Evolutionary conservation across 2,329 filamentous ascomycete genomes (phyloP), one percentile per base, ranked within the genome.

Genomic region (Massarina eburnea): DNA sequence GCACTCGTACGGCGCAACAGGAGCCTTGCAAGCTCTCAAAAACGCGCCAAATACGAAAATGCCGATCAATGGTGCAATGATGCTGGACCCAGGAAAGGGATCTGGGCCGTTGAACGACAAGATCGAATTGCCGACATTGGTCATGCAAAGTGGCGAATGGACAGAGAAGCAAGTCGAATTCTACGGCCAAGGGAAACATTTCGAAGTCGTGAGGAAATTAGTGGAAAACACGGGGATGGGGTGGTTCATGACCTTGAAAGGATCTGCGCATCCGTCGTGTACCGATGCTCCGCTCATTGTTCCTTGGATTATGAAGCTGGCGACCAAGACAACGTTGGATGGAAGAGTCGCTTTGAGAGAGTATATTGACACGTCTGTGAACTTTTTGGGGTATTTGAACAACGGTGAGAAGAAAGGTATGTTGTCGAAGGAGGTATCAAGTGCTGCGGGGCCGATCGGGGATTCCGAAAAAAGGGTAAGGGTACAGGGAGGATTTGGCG

Each of bases 241-340:
- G 66, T 76, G 74, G 73, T 75, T 76, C 53, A 64, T 73, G 57
- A 76, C 73, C 1, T 54, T 72, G 58, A 63, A 49, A 35, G 66
- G 66, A 21, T 60, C 61, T 71, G 64, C 81, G 0, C 84, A 88
- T 56, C 82, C 84, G 0, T 81, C 78, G 8, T 80, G 85, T 17
- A 86, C 84, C 0, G 84, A 87, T 57, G 84, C 84, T 14, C 83
- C 84, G 0, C 71, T 87, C 2, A 75, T 88, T 7, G 78, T 85
- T 49, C 84, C 84, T 0, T 68, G 78, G 40, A 68, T 87, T 21
- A 72, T 87, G 35, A 76, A 79, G 45, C 79, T 80, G 71, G 80
- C 81, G 0, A 86, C 83, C 0, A 81, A 82, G 0, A 80, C 83
- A 0, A 78, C 73, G 1, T 75, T 85, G n/a, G 71, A 82, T 43